These are phyloP conservation scores for Geranomyces michiganensis DNA, from an alignment of 192 early-diverging fungal genomes.

Conservation along the genomic window DNA sequence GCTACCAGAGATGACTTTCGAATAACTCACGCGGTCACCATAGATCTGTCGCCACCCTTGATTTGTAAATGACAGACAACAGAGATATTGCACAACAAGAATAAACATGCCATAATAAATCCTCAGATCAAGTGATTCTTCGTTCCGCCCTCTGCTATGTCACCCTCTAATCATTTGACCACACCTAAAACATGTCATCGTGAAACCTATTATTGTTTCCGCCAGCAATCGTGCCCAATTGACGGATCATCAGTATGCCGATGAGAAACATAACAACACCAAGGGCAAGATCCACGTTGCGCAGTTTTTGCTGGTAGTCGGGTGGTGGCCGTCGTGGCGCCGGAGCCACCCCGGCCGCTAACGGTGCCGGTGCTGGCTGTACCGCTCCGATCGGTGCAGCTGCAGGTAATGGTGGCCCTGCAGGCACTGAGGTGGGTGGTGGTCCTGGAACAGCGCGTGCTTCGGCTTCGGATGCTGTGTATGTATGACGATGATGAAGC, in stretches of 20 bases:
- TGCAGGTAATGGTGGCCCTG: neutral
- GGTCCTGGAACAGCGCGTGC: neutral
- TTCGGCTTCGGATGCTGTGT: neutral
- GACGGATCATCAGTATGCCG: neutral
- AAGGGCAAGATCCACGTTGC: constrained; percentile 17
- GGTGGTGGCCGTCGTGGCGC: neutral
- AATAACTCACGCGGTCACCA: too few species aligned
- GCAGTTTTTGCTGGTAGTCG: constrained; percentile 1
- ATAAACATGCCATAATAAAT: too few species aligned
- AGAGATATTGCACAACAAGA: too few species aligned
- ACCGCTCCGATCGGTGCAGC: neutral
- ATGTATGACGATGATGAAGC: neutral
- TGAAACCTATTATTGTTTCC: too few species aligned
- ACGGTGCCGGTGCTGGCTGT: constrained; percentile 6
- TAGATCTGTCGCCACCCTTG: too few species aligned
- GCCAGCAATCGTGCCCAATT: too few species aligned
- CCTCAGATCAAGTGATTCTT: too few species aligned
- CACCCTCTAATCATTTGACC: too few species aligned
- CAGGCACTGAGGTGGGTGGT: neutral
- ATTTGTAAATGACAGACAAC: too few species aligned
- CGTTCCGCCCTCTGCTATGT: too few species aligned
- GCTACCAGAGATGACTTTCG: too few species aligned
- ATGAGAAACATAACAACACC: constrained; percentile 22
- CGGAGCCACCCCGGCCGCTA: neutral
- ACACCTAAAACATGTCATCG: too few species aligned